Conservation (phyloP, 768 basidiomycete species). For the Clathrus columnatus region DNA sequence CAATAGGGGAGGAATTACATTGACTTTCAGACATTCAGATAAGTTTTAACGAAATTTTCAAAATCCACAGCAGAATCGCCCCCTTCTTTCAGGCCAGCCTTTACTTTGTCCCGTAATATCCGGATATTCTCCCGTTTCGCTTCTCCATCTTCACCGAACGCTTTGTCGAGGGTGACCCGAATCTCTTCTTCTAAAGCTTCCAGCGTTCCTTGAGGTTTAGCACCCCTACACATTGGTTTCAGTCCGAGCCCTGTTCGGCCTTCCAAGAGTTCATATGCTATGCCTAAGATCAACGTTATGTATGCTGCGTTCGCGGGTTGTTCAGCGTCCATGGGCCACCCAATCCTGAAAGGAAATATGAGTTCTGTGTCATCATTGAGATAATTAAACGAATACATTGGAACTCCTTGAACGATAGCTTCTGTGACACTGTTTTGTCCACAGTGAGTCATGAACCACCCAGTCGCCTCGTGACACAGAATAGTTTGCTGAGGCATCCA, state of each 20-base stretch:
- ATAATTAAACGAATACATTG: conserved; percentile 13
- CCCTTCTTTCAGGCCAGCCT: conserved; percentile 9
- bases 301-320: conserved; percentile 19
- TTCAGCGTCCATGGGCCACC: conserved; percentile 21
- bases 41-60: not conserved
- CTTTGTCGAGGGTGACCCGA: conserved; percentile 10
- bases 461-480: conserved; percentile 18
- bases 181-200: conserved; percentile 16
- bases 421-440: conserved; percentile 21
- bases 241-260: conserved; percentile 15
- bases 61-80: conserved; percentile 5
- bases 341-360: conserved; percentile 13
- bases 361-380: not conserved
- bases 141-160: conserved; percentile 15
- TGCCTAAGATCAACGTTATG: conserved; percentile 12
- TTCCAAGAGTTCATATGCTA: conserved; percentile 17
- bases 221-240: conserved; percentile 14
- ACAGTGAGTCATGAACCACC: conserved; percentile 21
- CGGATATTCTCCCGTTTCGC: conserved; percentile 15
- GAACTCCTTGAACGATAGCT: conserved; percentile 17
- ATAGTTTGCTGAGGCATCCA: conserved; percentile 22
- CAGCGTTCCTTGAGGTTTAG: conserved; percentile 13
- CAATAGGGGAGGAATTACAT: too few species aligned
- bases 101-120: conserved; percentile 3
- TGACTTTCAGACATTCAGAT: not conserved